Percentiles rank a stretch among this genome's conserved stretches.
Evolutionary conservation across 805 yeast genomes (phyloP).

Genomic region (Candida coquimbonensis): DNA sequence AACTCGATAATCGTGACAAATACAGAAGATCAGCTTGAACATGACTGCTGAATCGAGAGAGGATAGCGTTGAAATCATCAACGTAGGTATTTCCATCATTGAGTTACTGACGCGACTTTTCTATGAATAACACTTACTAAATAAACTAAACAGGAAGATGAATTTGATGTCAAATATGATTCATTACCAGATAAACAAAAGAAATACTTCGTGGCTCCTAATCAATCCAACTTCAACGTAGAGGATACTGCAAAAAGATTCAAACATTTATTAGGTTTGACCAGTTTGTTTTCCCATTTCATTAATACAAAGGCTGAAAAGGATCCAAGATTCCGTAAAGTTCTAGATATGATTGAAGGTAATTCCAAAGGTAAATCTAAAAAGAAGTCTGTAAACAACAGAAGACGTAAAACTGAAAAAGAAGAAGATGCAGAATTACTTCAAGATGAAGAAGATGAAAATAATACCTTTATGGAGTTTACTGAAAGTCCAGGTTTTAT

Average conservation of each 20-base stretch:
- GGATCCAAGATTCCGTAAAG: conserved; percentile 50
- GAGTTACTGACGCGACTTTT: not conserved
- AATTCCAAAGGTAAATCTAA: conserved; percentile 18
- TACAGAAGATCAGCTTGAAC: too few relatives aligned
- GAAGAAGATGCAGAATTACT: conserved; percentile 76
- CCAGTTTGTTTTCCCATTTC: conserved; percentile 62
- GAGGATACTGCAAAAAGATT: conserved; percentile 60
- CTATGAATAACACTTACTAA: not conserved
- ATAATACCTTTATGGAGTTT: conserved; percentile 47
- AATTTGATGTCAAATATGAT: conserved; percentile 1
- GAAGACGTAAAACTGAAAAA: conserved; percentile 65
- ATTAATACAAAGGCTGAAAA: conserved; percentile 56
- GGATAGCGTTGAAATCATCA: not conserved
- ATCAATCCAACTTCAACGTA: conserved; percentile 38
- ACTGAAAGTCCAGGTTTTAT: conserved; percentile 79
- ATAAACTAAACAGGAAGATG: not conserved
- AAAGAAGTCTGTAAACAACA: conserved; percentile 26
- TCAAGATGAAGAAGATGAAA: conserved; percentile 42
- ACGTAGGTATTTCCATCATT: not conserved
- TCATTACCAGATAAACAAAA: conserved; percentile 13
- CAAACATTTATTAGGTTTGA: conserved; percentile 57
- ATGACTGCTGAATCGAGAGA: conserved; percentile 1
- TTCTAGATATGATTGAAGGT: conserved; percentile 36
- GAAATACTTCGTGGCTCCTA: conserved; percentile 29
- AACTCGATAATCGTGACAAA: not conserved